phyloP scores from a whole-genome alignment of 2,329 filamentous ascomycete species.

The Sporothrix dimorphospora region DNA sequence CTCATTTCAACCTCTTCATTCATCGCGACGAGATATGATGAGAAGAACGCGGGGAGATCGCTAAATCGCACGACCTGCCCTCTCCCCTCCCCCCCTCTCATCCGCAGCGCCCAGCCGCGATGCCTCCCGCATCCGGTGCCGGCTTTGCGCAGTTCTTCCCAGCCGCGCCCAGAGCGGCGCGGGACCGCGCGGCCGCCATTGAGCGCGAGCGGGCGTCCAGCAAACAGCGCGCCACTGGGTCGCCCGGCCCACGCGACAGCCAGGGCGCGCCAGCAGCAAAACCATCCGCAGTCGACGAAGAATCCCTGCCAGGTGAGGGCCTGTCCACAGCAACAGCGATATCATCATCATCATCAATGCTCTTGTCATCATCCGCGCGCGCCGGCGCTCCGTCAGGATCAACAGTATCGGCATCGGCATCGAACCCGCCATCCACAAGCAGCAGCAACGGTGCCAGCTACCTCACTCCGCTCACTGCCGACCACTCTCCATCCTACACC shows the following conservation, averaged over 20 bases:
- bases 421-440: constrained; percentile 37
- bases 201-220: constrained; percentile 60
- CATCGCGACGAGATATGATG: constrained; percentile 56
- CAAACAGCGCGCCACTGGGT: constrained; percentile 41
- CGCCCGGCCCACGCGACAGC: constrained; percentile 33
- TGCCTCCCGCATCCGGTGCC: constrained; percentile 77
- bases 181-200: constrained; percentile 55
- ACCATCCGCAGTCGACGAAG: constrained; percentile 57
- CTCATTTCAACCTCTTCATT: constrained; percentile 39
- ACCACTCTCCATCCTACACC: constrained; percentile 54
- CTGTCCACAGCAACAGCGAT: constrained; percentile 69
- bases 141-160: constrained; percentile 88
- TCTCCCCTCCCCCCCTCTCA: constrained; percentile 9
- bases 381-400: constrained; percentile 69
- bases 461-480: constrained; percentile 55
- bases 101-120: constrained; percentile 51
- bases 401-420: constrained; percentile 46
- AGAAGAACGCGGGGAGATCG: constrained; percentile 56
- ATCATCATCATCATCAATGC: constrained; percentile 10
- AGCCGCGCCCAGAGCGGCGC: constrained; percentile 69
- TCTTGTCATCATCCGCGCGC: constrained; percentile 43
- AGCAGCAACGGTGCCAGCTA: constrained; percentile 48
- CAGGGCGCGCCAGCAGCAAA: constrained; percentile 38
- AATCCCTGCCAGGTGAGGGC: constrained; percentile 65
- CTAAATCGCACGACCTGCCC: constrained; percentile 45